These are phyloP conservation scores for Eucalyptus regnans DNA, from an alignment of 345 rosid species.

Conservation along the genomic window DNA sequence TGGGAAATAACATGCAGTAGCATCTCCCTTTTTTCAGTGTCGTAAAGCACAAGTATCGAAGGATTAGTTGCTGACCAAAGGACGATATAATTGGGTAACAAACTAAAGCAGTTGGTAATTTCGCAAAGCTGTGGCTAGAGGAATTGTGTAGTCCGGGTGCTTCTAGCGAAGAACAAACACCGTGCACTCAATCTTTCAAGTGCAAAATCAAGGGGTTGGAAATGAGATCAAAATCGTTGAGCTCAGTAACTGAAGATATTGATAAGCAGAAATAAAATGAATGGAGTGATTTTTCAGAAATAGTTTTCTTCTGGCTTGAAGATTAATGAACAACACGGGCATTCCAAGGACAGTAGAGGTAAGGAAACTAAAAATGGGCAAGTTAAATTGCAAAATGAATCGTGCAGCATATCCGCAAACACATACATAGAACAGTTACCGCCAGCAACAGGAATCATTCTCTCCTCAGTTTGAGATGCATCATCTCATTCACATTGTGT, in stretches of 20 bases:
- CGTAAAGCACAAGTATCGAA: background rate
- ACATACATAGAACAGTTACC: background rate
- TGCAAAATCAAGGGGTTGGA: background rate
- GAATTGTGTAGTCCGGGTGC: background rate
- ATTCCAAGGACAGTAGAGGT: background rate
- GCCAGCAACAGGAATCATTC: background rate
- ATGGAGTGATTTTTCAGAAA: background rate
- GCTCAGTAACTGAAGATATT: background rate
- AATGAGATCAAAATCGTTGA: background rate
- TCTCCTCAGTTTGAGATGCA: background rate
- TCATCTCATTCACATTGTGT: background rate
- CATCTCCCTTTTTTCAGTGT: background rate
- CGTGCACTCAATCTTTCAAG: background rate
- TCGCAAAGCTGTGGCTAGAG: background rate
- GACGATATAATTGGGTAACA: background rate
- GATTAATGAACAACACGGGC: background rate
- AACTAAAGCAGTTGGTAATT: background rate
- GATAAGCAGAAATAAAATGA: background rate
- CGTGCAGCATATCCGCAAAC: constrained; percentile 19
- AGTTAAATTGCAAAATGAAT: background rate
- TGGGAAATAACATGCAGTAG: background rate
- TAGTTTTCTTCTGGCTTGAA: background rate
- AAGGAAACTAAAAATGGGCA: background rate
- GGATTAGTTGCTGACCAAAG: background rate
- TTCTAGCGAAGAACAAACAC: background rate